Base-by-base conservation (phyloP, 1,139 yeast species). In the Hyphopichia fennica region DNA sequence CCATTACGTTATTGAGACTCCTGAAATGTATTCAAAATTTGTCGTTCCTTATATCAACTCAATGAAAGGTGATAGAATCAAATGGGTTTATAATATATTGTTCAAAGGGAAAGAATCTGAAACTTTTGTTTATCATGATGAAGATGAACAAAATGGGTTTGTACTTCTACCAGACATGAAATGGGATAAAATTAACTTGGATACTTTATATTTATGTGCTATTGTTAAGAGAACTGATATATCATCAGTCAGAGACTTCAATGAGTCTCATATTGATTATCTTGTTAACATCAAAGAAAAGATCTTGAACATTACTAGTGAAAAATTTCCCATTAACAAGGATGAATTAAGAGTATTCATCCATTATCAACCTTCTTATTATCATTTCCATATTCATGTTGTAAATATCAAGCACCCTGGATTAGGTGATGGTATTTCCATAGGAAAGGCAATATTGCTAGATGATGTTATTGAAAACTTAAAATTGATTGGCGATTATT, bases 331-430 rank as follows among this genome's bases (percentile, higher is more conserved):
- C 0, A 39, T 72, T 4, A 47, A 37, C 1, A 51, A 56, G 1
- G 82, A 82, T 53, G 77, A 82, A 50, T 61, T 91, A 51, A 77
- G 95, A 47, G 61, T 89, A 1, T 91, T 85, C 57, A 75, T 90
- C 40, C 98, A 90, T 60, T 90, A 93, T 61, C 98, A 91, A 49
- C 99, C 99, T 0, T 87, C 96, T 0, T 93, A 93, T 60, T 93
- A 93, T 58, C 98, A 93, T 57, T 84, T 93, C 70, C 99, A 93
- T 60, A 75, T 93, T 30, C 99, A 93, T 58, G 83, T 87, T n/a
- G 96, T 90, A 19, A 86, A 85, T 53, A 72, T 87, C 7, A 72
- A 67, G 19, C 87, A 87, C 51, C 81, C 83, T 1, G 96, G 95
- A 1, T 58, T 84, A 38, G 93, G 90, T 7, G 80, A 79, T 46